These are phyloP conservation scores for Kluyveromyces lactis DNA, from an alignment of 805 yeast species.

Conservation along the genomic window DNA sequence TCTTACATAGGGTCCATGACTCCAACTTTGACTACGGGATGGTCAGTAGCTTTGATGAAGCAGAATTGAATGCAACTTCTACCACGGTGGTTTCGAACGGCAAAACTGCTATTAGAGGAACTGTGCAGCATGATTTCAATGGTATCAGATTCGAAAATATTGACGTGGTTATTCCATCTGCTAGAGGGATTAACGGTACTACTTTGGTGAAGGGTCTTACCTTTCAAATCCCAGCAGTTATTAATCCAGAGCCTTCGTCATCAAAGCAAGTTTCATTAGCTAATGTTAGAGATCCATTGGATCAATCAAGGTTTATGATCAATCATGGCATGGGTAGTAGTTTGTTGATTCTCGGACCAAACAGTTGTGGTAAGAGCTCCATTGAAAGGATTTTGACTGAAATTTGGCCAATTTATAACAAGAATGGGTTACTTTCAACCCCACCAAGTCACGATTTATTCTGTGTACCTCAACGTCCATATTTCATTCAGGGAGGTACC, in stretches of 20 bases:
- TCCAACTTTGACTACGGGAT: conserved; percentile 32
- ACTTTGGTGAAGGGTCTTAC: conserved; percentile 53
- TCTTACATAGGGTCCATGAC: conserved; percentile 76
- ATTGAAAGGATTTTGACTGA: conserved; percentile 79
- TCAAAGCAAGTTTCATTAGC: conserved; percentile 3
- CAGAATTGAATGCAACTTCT: background rate
- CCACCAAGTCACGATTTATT: conserved; percentile 64
- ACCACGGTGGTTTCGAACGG: background rate
- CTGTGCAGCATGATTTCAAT: conserved; percentile 64
- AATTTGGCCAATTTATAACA: conserved; percentile 78
- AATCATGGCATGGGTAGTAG: conserved; percentile 48
- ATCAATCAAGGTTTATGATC: conserved; percentile 21
- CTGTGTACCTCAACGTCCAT: conserved; percentile 80
- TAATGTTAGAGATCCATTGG: conserved; percentile 13
- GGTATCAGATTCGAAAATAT: conserved; percentile 81
- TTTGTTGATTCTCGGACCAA: conserved; percentile 73
- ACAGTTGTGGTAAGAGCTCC: conserved; percentile 86
- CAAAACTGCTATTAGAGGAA: conserved; percentile 47
- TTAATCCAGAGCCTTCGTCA: conserved; percentile 17
- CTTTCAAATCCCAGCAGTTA: conserved; percentile 39
- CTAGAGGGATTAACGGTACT: conserved; percentile 51
- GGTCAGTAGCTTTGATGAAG: conserved; percentile 21
- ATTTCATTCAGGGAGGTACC: conserved; percentile 67
- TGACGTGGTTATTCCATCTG: conserved; percentile 72
- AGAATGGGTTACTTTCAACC: conserved; percentile 66